Evolutionary conservation across 306 rosid species (phyloP), one percentile per base, ranked within the genome.

Genomic region (Lathyrus aphaca): DNA sequence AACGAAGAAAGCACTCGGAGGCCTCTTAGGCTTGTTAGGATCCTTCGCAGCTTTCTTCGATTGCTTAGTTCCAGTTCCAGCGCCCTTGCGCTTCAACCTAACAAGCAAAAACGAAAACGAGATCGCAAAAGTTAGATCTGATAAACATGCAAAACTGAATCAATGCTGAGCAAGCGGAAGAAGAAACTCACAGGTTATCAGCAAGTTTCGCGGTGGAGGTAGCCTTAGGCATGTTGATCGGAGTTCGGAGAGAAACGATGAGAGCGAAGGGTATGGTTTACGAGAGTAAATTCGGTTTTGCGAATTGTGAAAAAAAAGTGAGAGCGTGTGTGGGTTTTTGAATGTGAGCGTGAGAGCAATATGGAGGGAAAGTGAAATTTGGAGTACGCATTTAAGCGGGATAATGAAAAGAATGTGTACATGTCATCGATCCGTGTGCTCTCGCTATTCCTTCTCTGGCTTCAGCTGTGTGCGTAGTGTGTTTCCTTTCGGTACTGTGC

Each of bases 11-110:
- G 97, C 96, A 71, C 94, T 87, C 0, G 97, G 90, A 75, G 97
- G 97, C 85, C 94, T 89, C 81, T 89, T 89, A 0, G 97, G 97
- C 87, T 85, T 91, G 88, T 89, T 91, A 5, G 94, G 97, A 89
- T 89, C 97, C 85, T 89, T 91, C 0, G 72, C 84, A 13, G 86
- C 90, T 49, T 85, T 91, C 81, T 79, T 88, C 23, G 77, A 6
- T 10, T 59, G 65, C 74, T 82, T 86, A 78, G 74, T 84, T 5
- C 87, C 86, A 2, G 82, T 77, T 32, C 86, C 90, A 43, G 82
- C 84, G 56, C 82, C 79, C 74, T 87, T 89, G 38, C 79, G 85
- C 84, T 84, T 91, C 82, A 91, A 69, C 79, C 97, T 91, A 23
- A 64, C 46, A 15, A 44, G 18, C 21, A 25, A 56, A 61, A 43